Conservation (phyloP, 1,284 basidiomycete species). For the Irpex lacteus region DNA sequence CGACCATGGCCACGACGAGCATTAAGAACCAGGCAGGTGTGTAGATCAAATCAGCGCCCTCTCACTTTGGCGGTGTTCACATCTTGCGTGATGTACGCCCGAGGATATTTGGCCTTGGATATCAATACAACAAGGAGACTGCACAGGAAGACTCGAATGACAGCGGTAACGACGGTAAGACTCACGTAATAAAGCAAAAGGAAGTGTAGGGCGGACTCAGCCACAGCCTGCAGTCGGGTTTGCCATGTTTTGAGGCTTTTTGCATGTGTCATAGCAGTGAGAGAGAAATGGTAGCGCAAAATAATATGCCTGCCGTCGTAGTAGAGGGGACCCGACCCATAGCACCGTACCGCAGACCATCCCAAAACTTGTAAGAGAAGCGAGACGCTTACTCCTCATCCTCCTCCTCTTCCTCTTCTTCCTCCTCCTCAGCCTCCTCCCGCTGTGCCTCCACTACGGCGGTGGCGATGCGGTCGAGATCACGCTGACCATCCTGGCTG, state of each 20-base stretch:
- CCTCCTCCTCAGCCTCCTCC: conserved; percentile 86
- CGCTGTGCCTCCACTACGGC: conserved; percentile 88
- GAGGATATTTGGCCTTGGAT: conserved; percentile 4
- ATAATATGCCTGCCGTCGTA: conserved; percentile 13
- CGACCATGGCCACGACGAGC: background rate
- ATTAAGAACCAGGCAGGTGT: background rate
- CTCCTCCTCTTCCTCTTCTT: conserved; percentile 78
- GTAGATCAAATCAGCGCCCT: background rate
- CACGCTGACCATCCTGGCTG: conserved; percentile 95
- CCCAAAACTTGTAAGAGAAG: background rate
- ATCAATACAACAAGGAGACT: conserved; percentile 9
- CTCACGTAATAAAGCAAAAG: background rate
- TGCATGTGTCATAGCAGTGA: conserved; percentile 16
- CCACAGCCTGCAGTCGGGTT: background rate
- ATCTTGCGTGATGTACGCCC: background rate
- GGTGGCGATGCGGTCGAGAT: conserved; percentile 98
- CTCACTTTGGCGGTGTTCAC: background rate
- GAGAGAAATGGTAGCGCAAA: conserved; percentile 13
- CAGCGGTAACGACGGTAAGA: background rate
- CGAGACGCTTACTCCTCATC: conserved; percentile 39
- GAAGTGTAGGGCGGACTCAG: background rate
- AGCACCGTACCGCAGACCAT: conserved; percentile 6
- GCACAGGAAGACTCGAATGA: background rate
- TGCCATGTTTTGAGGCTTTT: conserved; percentile 13
- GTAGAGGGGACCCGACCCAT: conserved; percentile 5